A percentile compares a stretch with the other conserved stretches of the same genome.
Evolutionary conservation across 2,329 filamentous ascomycete genomes (phyloP).

Genomic region (Cercospora citrullina): DNA sequence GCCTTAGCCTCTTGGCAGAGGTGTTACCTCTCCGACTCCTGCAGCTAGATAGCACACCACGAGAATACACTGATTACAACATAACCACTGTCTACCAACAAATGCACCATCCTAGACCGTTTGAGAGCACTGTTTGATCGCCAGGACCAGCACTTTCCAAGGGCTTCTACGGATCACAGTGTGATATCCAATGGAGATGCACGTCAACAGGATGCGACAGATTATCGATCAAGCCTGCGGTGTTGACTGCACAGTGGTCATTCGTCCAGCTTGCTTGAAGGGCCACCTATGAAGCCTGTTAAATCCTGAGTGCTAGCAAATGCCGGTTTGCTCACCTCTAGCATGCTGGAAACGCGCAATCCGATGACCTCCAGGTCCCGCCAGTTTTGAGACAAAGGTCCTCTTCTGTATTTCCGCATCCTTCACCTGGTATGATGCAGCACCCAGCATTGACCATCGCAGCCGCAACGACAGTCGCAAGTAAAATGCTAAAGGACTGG

Average conservation of each 20-base stretch:
- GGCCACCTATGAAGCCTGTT: not conserved
- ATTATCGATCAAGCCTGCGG: not conserved
- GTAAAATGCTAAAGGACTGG: not conserved
- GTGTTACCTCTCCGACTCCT: too few relatives aligned
- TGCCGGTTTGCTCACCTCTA: not conserved
- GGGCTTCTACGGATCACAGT: not conserved
- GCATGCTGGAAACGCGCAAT: not conserved
- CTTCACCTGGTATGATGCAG: not conserved
- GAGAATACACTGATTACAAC: too few relatives aligned
- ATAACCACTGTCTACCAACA: too few relatives aligned
- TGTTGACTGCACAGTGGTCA: not conserved
- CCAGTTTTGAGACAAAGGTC: not conserved
- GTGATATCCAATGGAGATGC: not conserved
- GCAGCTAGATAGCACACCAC: too few relatives aligned
- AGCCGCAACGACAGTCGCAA: not conserved
- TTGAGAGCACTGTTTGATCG: not conserved
- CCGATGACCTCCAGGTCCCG: not conserved
- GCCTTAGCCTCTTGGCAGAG: too few relatives aligned
- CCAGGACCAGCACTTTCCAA: not conserved
- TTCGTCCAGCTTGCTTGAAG: not conserved
- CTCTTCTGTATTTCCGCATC: not conserved
- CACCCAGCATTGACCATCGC: not conserved
- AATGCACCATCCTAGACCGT: not conserved
- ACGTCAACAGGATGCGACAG: not conserved
- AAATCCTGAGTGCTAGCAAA: not conserved